phyloP scores from a whole-genome alignment of 2,329 filamentous ascomycete genomes.

The Colletotrichum tropicale region DNA sequence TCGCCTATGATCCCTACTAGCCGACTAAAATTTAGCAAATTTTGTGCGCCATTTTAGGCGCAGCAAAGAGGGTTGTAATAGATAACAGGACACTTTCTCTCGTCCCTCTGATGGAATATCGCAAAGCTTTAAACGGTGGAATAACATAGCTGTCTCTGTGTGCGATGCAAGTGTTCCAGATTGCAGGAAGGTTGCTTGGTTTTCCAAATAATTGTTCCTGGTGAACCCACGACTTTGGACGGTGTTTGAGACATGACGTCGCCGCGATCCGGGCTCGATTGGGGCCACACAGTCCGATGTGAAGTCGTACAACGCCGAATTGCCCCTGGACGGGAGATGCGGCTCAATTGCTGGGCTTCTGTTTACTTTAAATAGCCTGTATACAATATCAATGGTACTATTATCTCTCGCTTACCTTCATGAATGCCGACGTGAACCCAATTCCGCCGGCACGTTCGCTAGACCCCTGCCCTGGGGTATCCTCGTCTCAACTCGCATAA shows the following conservation, averaged over 20 bases:
- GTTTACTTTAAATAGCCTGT: background rate
- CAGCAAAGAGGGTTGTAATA: background rate
- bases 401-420: background rate
- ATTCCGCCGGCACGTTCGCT: background rate
- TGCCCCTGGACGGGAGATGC: background rate
- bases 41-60: background rate
- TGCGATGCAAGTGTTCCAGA: background rate
- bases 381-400: background rate
- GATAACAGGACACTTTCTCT: too few species aligned
- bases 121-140: background rate
- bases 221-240: background rate
- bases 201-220: background rate
- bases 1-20: background rate
- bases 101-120: background rate
- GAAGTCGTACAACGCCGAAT: background rate
- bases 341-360: background rate
- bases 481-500: background rate
- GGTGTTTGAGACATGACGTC: background rate
- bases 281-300: background rate
- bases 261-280: background rate
- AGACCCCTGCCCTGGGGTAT: background rate
- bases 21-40: background rate
- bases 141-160: background rate
- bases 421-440: background rate
- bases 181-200: background rate